These are phyloP conservation scores for Sugiyamaella japonica DNA, from an alignment of 1,139 yeast species.

Conservation along the genomic window DNA sequence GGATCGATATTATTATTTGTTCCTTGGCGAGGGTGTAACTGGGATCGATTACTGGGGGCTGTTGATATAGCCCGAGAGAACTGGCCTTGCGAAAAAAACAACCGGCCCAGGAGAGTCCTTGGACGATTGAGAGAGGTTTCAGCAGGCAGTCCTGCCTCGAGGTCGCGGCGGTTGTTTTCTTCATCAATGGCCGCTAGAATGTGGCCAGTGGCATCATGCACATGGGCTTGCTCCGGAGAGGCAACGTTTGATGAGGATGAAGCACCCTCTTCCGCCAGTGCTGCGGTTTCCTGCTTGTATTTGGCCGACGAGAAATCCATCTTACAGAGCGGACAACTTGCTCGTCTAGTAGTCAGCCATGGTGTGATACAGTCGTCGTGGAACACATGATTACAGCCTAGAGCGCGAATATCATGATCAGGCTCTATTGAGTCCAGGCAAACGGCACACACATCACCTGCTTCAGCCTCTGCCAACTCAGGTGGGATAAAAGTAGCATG, in stretches of 20 bases:
- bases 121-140: constrained; percentile 6
- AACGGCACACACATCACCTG: constrained; percentile 73
- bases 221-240: constrained; percentile 16
- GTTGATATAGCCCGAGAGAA: neutral
- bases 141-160: constrained; percentile 10
- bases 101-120: constrained; percentile 4
- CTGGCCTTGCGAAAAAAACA: constrained; percentile 5
- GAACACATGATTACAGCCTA: constrained; percentile 80
- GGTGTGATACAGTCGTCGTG: constrained; percentile 78
- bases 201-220: constrained; percentile 3
- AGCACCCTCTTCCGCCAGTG: constrained; percentile 11
- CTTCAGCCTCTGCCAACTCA: constrained; percentile 31
- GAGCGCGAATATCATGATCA: constrained; percentile 67
- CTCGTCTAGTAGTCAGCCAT: constrained; percentile 73
- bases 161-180: constrained; percentile 10
- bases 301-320: constrained; percentile 32
- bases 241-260: constrained; percentile 1
- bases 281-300: constrained; percentile 15
- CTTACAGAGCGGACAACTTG: constrained; percentile 84
- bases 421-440: constrained; percentile 68
- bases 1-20: neutral
- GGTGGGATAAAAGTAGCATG: constrained; percentile 20
- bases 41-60: neutral
- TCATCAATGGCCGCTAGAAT: constrained; percentile 5
- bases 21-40: neutral